phyloP scores from a whole-genome alignment of 2,329 filamentous ascomycete species.

The Penicillium sp. region DNA sequence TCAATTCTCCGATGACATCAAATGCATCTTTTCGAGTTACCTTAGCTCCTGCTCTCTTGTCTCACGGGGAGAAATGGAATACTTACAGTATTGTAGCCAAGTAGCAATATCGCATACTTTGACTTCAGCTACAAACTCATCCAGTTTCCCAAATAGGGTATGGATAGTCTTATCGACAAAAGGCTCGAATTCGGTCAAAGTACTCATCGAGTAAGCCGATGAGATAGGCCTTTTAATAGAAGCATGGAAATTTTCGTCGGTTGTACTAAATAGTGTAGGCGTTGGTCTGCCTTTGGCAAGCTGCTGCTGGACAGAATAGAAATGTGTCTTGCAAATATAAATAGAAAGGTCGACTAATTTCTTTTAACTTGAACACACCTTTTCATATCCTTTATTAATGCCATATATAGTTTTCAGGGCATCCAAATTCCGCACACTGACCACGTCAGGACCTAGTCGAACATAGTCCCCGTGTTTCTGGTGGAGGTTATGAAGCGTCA shows the following conservation, averaged over 20 bases:
- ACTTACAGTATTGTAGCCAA: slow-evolving; percentile 34
- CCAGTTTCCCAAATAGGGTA: slow-evolving; percentile 25
- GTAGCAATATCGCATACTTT: slow-evolving; percentile 28
- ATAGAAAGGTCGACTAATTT: neutral
- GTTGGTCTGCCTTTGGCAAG: slow-evolving; percentile 19
- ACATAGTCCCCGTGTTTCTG: slow-evolving; percentile 21
- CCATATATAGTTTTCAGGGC: slow-evolving; percentile 21
- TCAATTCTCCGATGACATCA: slow-evolving; percentile 39
- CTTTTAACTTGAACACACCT: slow-evolving; percentile 1
- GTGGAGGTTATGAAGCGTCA: slow-evolving; percentile 9
- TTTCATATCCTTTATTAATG: slow-evolving; percentile 14
- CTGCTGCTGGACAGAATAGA: slow-evolving; percentile 23
- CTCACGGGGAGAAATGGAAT: neutral
- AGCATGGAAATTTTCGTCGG: slow-evolving; percentile 40
- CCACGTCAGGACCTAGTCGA: slow-evolving; percentile 20
- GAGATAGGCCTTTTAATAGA: slow-evolving; percentile 41
- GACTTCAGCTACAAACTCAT: slow-evolving; percentile 20
- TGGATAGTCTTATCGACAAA: slow-evolving; percentile 37
- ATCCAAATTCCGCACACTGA: slow-evolving; percentile 22
- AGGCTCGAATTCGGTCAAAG: slow-evolving; percentile 40
- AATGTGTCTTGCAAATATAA: slow-evolving; percentile 11
- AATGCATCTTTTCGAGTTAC: slow-evolving; percentile 24
- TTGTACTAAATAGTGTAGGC: slow-evolving; percentile 20
- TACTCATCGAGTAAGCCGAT: slow-evolving; percentile 42
- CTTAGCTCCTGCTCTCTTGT: neutral